Conservation (phyloP, 768 basidiomycete species). For the Exsudoporus frostii region DNA sequence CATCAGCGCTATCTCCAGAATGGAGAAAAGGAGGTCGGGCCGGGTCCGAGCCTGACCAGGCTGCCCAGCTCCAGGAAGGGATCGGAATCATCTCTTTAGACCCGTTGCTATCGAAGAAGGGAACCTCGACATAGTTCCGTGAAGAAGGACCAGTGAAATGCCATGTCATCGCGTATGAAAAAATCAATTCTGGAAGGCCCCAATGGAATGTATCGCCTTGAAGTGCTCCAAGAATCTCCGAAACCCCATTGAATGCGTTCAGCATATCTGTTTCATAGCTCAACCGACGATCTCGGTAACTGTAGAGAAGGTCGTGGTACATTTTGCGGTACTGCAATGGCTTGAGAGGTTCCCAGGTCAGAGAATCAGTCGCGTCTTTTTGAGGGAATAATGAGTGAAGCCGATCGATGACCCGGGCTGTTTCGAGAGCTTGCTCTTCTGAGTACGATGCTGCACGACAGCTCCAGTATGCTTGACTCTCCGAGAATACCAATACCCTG, state of each 20-base stretch:
- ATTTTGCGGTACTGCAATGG: background rate
- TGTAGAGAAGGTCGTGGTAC: background rate
- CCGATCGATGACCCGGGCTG: background rate
- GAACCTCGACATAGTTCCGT: conserved; percentile 2
- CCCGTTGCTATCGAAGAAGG: conserved; percentile 1
- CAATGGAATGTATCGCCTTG: conserved; percentile 12
- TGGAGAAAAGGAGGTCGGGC: background rate
- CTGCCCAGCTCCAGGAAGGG: conserved; percentile 19
- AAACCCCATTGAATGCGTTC: conserved; percentile 12
- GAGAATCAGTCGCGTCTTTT: background rate
- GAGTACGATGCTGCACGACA: conserved; percentile 4
- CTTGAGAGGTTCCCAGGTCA: background rate
- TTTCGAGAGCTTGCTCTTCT: conserved; percentile 14
- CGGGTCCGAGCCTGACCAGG: conserved; percentile 1
- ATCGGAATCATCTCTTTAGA: conserved; percentile 3
- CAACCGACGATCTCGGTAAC: conserved; percentile 9
- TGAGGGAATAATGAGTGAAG: background rate
- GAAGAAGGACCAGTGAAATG: background rate
- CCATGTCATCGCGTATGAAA: conserved; percentile 12
- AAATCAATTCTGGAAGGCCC: conserved; percentile 13
- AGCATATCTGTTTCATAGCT: conserved; percentile 10
- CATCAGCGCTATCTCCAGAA: background rate
- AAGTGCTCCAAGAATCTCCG: conserved; percentile 7
- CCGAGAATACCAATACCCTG: conserved; percentile 16
- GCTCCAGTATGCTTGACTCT: conserved; percentile 17